Conservation (phyloP, 2,329 filamentous ascomycete genomes). For the Fulvia fulva region DNA sequence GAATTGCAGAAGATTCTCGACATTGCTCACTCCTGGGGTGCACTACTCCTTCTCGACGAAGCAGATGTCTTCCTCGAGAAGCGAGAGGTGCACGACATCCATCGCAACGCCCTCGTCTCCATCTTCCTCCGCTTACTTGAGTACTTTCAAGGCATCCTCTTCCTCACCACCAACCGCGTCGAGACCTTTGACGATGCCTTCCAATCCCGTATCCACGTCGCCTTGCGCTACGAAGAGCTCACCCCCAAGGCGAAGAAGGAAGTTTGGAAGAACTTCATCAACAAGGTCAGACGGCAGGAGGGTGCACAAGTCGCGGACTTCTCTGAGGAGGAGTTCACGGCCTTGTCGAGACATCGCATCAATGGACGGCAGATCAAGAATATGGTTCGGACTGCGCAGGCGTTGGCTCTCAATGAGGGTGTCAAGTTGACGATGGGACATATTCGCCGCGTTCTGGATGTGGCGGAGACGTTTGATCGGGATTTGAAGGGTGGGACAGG, state of each 20-base stretch:
- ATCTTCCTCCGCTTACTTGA: conserved; percentile 84
- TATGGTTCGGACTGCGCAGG: conserved; percentile 75
- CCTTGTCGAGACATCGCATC: conserved; percentile 63
- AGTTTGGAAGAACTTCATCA: conserved; percentile 82
- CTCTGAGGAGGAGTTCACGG: conserved; percentile 62
- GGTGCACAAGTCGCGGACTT: conserved; percentile 59
- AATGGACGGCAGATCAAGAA: conserved; percentile 83
- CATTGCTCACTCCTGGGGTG: conserved; percentile 81
- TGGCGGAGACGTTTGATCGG: conserved; percentile 75
- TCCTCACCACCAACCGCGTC: conserved; percentile 84
- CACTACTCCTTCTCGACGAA: conserved; percentile 79
- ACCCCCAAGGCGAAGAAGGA: conserved; percentile 67
- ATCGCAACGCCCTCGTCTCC: conserved; percentile 79
- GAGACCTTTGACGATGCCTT: conserved; percentile 89
- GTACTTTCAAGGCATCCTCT: conserved; percentile 88
- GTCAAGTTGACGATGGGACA: conserved; percentile 71
- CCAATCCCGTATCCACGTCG: conserved; percentile 81
- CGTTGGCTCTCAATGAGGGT: conserved; percentile 71
- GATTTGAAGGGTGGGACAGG: conserved; percentile 78
- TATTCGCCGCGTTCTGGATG: conserved; percentile 76
- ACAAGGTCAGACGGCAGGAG: conserved; percentile 64
- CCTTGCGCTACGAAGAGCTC: conserved; percentile 73
- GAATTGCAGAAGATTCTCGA: conserved; percentile 82
- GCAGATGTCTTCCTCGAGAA: conserved; percentile 82
- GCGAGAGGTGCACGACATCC: conserved; percentile 75